phyloP scores from a whole-genome alignment of 768 basidiomycete species.

The Lactifluus rugatus region DNA sequence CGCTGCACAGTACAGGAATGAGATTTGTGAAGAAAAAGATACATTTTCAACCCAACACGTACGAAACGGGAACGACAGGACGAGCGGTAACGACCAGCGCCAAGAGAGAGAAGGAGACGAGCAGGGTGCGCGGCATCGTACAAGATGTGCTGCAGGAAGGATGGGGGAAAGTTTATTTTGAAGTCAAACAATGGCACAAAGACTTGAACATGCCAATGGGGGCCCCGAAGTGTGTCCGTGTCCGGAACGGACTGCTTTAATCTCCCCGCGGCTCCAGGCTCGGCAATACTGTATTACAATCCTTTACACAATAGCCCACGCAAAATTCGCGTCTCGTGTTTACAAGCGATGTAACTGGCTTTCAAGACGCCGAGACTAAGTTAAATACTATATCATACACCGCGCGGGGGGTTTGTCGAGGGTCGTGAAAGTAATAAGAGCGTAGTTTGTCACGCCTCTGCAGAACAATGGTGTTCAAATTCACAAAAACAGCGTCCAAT shows the following conservation, averaged over 20 bases:
- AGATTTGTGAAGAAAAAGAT: conserved; percentile 12
- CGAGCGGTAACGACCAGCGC: conserved; percentile 38
- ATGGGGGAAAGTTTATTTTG: not conserved
- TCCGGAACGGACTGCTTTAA: not conserved
- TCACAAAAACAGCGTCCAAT: too few species aligned
- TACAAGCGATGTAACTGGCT: not conserved
- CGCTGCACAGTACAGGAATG: conserved; percentile 1
- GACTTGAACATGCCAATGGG: not conserved
- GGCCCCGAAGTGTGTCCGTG: not conserved
- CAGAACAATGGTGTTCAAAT: too few species aligned
- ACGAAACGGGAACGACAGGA: conserved; percentile 27
- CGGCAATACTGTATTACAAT: not conserved
- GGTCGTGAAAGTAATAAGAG: too few species aligned
- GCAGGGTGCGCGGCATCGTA: conserved; percentile 31
- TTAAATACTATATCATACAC: too few species aligned
- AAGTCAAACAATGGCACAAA: not conserved
- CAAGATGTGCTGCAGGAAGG: not conserved
- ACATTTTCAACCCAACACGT: conserved; percentile 22
- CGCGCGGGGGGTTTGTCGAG: too few species aligned
- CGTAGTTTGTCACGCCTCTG: too few species aligned
- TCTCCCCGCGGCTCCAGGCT: not conserved
- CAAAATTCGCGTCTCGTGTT: not conserved
- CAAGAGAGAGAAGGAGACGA: conserved; percentile 32
- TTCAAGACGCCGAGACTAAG: too few species aligned
- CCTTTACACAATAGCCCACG: conserved; percentile 1